phyloP scores from a whole-genome alignment of 805 yeast species.

The Candida taoyuanica region DNA sequence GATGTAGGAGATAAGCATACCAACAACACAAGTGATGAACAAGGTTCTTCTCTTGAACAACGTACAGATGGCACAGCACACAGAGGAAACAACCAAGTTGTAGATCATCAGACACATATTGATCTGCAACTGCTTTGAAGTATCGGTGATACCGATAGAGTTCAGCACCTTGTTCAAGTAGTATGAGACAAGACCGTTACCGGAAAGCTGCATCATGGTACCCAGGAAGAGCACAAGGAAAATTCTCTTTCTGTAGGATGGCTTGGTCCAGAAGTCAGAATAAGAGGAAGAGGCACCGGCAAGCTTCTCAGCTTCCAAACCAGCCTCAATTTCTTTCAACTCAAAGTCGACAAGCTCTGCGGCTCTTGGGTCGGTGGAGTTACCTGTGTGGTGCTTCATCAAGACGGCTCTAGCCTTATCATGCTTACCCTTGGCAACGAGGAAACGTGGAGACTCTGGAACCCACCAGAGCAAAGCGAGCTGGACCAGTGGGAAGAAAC shows the following conservation, averaged over 20 bases:
- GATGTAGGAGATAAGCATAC: conserved; percentile 34
- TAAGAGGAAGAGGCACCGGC: conserved; percentile 30
- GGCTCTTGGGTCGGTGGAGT: conserved; percentile 21
- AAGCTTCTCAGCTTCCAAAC: conserved; percentile 37
- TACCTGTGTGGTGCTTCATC: conserved; percentile 35
- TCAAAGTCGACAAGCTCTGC: conserved; percentile 33
- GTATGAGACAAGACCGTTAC: conserved; percentile 48
- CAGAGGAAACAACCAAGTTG: conserved; percentile 32
- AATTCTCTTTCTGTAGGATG: conserved; percentile 38
- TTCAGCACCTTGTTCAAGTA: conserved; percentile 45
- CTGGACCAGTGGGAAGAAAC: conserved; percentile 41
- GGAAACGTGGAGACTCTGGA: conserved; percentile 50
- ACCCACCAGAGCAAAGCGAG: conserved; percentile 31
- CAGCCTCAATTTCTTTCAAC: conserved; percentile 35
- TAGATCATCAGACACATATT: conserved; percentile 46
- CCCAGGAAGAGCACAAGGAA: conserved; percentile 31
- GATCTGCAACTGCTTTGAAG: conserved; percentile 39
- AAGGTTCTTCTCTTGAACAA: conserved; percentile 34
- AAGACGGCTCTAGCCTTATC: conserved; percentile 42
- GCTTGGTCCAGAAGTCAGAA: conserved; percentile 32
- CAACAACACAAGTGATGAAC: conserved; percentile 31
- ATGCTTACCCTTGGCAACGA: conserved; percentile 35
- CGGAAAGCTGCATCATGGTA: conserved; percentile 41
- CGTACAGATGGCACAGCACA: conserved; percentile 23
- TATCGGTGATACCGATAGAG: conserved; percentile 47